Evolutionary conservation across 306 rosid genomes (phyloP).

Genomic region (Begonia masoniana): DNA sequence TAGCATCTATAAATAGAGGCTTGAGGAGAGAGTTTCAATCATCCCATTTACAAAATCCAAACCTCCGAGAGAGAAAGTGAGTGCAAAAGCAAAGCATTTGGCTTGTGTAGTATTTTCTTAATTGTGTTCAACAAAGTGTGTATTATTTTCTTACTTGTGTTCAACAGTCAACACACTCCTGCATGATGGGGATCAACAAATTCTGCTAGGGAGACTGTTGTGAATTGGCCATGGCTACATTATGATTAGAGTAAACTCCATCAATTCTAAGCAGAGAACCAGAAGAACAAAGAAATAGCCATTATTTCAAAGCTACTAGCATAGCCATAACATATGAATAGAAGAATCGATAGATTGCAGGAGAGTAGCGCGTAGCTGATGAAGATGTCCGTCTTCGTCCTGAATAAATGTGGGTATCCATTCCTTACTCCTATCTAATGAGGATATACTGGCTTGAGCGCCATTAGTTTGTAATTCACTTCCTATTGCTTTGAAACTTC

Average conservation of each 20-base stretch:
- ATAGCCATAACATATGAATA: slow-evolving; percentile 29
- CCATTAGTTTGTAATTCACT: slow-evolving; percentile 39
- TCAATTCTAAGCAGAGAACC: slow-evolving; percentile 1
- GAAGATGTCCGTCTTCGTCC: slow-evolving; percentile 77
- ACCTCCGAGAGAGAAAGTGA: no score
- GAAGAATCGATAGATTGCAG: slow-evolving; percentile 75
- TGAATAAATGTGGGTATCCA: slow-evolving; percentile 72
- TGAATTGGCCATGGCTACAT: slow-evolving; percentile 43
- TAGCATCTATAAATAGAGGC: no score
- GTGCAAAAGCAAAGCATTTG: no score
- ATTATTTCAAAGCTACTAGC: slow-evolving; percentile 6
- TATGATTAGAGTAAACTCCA: slow-evolving; percentile 11
- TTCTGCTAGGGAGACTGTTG: no score
- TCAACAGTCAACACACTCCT: slow-evolving; percentile 76
- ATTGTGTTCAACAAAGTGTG: no score
- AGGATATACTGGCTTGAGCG: slow-evolving; percentile 35
- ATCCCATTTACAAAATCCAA: no score
- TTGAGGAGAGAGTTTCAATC: no score
- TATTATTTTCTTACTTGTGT: no score
- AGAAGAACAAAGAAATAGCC: no score
- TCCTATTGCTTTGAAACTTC: slow-evolving; percentile 27
- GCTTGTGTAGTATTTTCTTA: no score
- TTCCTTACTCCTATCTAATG: slow-evolving; percentile 52
- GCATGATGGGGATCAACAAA: slow-evolving; percentile 60
- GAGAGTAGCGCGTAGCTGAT: slow-evolving; percentile 68